Base-by-base conservation (phyloP, 78 protist species). In the Bodo saltans region DNA sequence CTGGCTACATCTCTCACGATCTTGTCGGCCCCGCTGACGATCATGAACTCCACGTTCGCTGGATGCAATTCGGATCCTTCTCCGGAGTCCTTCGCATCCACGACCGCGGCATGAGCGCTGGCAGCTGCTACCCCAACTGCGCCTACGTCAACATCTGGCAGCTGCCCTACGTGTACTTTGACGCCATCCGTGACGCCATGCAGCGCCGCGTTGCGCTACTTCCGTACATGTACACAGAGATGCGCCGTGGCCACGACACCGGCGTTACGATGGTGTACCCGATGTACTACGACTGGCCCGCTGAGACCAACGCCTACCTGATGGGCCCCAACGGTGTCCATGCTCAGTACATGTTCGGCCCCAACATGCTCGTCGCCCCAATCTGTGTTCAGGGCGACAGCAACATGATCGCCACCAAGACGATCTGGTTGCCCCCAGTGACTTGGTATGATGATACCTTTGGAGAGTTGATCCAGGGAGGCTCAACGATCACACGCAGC, bases 211-310 rank as follows among this genome's bases (percentile, higher is more conserved):
- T n/a, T n/a, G 80, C 40, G 71, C 83, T 88, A 26, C 25, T 90
- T 0, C 93, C 93, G 2, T 75, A 88, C 88, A 32, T 90, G 35
- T 90, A 90, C 89, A 90, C 90, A 27, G 60, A n/a, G 37, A 72
- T 71, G 1, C 42, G 82, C 27, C 26, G 1, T 12, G 79, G 85
- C 28, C 52, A 74, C 74, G 88, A 86, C 29, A 72, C 82, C 27
- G 90, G 82, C 41, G 87, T 88, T n/a, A n/a, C 81, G 30, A 23
- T 85, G 40, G 32, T 79, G 2, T 83, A 47, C 21, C 89, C 89
- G 27, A 0, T 89, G 78, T 86, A 80, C 79, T 86, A 79, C 68
- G 32, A 89, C 78, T 86, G 12, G 32, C 89, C 89, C 34, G n/a
- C 33, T 8, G 8, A 29, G 21, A 71, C 30, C 47, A 37, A 2